Evolutionary conservation across 768 basidiomycete species (phyloP).

Genomic region (Pleurotus salmoneostramineus): DNA sequence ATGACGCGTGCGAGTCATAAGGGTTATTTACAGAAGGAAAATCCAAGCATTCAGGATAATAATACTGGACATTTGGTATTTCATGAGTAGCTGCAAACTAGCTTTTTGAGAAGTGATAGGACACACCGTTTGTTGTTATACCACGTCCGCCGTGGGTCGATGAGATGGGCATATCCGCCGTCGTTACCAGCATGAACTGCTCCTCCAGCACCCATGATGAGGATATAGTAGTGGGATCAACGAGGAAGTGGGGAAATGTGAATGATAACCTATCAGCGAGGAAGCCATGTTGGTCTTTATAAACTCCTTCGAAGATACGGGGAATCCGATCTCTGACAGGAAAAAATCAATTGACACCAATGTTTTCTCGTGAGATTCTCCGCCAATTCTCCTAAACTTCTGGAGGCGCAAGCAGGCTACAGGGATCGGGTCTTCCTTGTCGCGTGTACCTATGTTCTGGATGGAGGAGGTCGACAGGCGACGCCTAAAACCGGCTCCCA

Average conservation of each 20-base stretch:
- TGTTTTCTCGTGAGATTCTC: not conserved
- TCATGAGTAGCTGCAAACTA: not conserved
- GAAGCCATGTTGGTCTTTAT: not conserved
- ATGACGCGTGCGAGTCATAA: not conserved
- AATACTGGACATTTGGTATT: constrained; percentile 30
- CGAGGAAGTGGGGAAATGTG: not conserved
- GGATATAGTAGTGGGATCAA: not conserved
- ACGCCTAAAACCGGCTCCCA: not conserved
- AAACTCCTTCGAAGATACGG: too few species aligned
- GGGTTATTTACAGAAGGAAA: constrained; percentile 48
- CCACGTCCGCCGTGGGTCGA: constrained; percentile 4
- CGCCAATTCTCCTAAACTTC: not conserved
- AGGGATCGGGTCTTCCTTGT: not conserved
- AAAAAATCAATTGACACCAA: too few species aligned
- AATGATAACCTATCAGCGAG: not conserved
- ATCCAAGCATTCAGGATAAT: constrained; percentile 69
- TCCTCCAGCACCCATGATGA: not conserved
- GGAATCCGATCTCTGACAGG: too few species aligned
- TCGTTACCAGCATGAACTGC: not conserved
- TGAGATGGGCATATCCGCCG: constrained; percentile 1
- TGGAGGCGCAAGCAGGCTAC: not conserved
- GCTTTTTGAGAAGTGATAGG: not conserved
- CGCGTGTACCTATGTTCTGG: not conserved
- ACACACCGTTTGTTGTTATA: constrained; percentile 3
- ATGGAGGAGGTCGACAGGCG: not conserved